Conservation (phyloP, 441 rosid genomes). For the Eruca vesicaria region DNA sequence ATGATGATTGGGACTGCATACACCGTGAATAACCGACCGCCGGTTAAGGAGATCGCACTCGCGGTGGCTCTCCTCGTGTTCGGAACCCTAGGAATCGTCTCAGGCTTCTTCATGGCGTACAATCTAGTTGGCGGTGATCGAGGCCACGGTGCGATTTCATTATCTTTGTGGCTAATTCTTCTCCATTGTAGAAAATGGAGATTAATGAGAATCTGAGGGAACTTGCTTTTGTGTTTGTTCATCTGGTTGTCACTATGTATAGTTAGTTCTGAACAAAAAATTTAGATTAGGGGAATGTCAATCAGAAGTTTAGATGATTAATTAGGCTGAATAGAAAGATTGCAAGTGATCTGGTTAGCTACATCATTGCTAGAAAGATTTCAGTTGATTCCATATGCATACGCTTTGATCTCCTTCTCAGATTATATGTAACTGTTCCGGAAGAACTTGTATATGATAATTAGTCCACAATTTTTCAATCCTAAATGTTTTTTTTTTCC, state of each 20-base stretch:
- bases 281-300: background rate
- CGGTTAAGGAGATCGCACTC: conserved; percentile 89
- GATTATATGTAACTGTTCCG: background rate
- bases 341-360: background rate
- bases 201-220: background rate
- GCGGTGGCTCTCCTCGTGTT: conserved; percentile 86
- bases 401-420: background rate
- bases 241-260: background rate
- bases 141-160: conserved; percentile 57
- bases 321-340: conserved; percentile 5
- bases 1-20: conserved; percentile 74
- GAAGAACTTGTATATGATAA: conserved; percentile 1
- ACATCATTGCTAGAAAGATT: background rate
- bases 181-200: background rate
- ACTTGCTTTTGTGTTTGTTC: background rate
- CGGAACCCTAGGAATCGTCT: conserved; percentile 70
- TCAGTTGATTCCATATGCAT: background rate
- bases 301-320: conserved; percentile 1
- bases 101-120: conserved; percentile 66
- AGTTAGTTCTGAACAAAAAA: background rate
- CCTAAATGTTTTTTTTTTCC: background rate
- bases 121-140: conserved; percentile 86
- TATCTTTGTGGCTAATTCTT: conserved; percentile 2
- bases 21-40: conserved; percentile 76
- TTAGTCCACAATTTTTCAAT: background rate